A percentile compares a stretch with the other conserved stretches of the same genome.
Conservation (phyloP, 495 filamentous ascomycete genomes). For the Ascodesmis nigricans region DNA sequence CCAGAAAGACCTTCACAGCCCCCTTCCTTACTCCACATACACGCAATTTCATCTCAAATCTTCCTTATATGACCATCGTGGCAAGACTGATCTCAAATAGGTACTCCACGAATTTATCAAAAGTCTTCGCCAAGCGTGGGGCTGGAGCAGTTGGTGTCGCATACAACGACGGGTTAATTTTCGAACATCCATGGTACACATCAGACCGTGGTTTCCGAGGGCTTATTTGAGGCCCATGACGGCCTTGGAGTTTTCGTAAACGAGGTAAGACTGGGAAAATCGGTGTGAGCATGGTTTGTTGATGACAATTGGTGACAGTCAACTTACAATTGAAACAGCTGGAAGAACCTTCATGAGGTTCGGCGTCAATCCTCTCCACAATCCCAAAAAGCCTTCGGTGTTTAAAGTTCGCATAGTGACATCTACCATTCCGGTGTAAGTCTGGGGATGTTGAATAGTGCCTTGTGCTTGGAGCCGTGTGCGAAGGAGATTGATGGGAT, state of each 20-base stretch:
- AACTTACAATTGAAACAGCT: slow-evolving; percentile 62
- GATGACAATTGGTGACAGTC: slow-evolving; percentile 2
- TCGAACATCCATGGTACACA: slow-evolving; percentile 1
- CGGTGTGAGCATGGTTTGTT: slow-evolving; percentile 7
- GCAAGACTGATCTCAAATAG: too few species aligned
- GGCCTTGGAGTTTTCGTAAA: slow-evolving; percentile 87
- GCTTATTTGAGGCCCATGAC: slow-evolving; percentile 45
- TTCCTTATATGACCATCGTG: neutral
- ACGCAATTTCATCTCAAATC: neutral
- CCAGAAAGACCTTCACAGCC: too few species aligned
- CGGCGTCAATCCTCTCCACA: slow-evolving; percentile 89
- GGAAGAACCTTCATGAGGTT: slow-evolving; percentile 94
- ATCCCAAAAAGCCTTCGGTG: slow-evolving; percentile 61
- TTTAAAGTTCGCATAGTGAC: slow-evolving; percentile 60
- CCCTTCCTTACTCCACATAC: too few species aligned
- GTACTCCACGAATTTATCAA: too few species aligned
- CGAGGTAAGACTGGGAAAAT: slow-evolving; percentile 48
- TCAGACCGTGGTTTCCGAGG: too few species aligned
- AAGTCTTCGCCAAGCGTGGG: too few species aligned
- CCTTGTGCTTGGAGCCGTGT: slow-evolving; percentile 90
- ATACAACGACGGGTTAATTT: too few species aligned
- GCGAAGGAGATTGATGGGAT: slow-evolving; percentile 83
- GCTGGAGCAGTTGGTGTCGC: too few species aligned
- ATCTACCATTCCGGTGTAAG: slow-evolving; percentile 73
- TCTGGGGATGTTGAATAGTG: slow-evolving; percentile 71